Percentiles rank a stretch among this genome's conserved stretches.
phyloP scores from a whole-genome alignment of 306 rosid species.

The Acacia crassicarpa region DNA sequence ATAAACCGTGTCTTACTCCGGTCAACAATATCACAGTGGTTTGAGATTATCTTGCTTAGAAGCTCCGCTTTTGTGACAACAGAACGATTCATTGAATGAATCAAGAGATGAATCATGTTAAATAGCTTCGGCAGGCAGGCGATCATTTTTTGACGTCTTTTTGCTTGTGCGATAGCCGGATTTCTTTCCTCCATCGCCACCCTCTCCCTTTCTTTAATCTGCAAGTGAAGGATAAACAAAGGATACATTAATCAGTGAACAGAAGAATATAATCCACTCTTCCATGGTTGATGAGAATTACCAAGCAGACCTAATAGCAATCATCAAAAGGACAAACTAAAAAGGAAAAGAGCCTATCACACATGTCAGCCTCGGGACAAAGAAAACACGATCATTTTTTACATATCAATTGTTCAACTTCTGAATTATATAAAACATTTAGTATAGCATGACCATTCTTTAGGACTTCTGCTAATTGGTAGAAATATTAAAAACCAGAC shows the following conservation, averaged over 20 bases:
- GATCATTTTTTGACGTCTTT: conserved; percentile 61
- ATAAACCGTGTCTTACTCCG: conserved; percentile 52
- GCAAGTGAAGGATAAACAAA: conserved; percentile 28
- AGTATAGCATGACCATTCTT: background rate
- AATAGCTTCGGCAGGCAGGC: conserved; percentile 79
- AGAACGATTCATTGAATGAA: conserved; percentile 54
- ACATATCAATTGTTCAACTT: background rate
- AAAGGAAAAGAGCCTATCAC: no score
- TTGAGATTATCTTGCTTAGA: conserved; percentile 59
- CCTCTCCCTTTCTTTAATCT: conserved; percentile 79
- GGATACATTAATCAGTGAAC: background rate
- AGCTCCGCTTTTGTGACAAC: conserved; percentile 74
- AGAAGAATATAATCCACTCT: background rate
- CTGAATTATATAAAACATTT: background rate
- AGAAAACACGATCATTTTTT: background rate
- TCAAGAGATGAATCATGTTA: conserved; percentile 62
- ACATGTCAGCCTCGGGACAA: background rate
- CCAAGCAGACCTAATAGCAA: background rate
- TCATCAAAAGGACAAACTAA: no score
- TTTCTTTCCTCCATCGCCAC: conserved; percentile 61
- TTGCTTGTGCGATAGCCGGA: conserved; percentile 76
- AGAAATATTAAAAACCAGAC: background rate
- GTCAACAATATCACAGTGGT: conserved; percentile 52
- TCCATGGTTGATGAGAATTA: background rate
- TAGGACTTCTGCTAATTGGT: background rate